Evolutionary conservation across 306 rosid species (phyloP), one percentile per base, ranked within the genome.

Genomic region (Quercus gilva): DNA sequence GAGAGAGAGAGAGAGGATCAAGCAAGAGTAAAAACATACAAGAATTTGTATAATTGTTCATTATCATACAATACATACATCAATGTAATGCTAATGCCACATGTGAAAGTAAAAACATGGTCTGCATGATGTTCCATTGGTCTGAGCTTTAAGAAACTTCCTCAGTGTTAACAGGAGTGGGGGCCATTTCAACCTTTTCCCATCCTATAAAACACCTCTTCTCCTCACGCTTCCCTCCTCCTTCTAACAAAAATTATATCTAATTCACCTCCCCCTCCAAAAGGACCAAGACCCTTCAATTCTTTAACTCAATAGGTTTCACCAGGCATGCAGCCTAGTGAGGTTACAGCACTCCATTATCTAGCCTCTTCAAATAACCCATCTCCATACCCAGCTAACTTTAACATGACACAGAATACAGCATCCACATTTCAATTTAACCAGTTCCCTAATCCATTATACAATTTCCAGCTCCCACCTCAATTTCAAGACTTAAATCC

Each of bases 301-400:
- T 61, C 79, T 60, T 37, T 28, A 14, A 37, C 81, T 56, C 59
- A 61, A 49, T 49, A 49, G 26, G 37, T 74, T 71, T 37, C 45
- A 87, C 52, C 45, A 87, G 78, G 73, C 90, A 91, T 94, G 97
- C 94, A 92, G 83, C 84, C 89, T 70, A 78, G 80, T 21, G 94
- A 88, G 58, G 80, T 78, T 51, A 52, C 91, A 67, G 85, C 85
- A 2, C 91, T 85, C 67, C 89, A 90, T 61, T 89, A 81, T 55
- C 85, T 87, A 51, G 71, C 79, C 57, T 86, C 92, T 82, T 83
- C 89, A 80, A 83, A 49, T 3, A 49, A 86, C 87, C 81, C 88
- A 5, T 79, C 86, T 56, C 86, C 89, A 41, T 85, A 78, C 75
- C 89, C 83, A 31, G 4, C 86, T 9, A 76, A 79, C 78, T 74